Evolutionary conservation across 441 rosid genomes (phyloP).

Genomic region (Syzygium syzygioides): DNA sequence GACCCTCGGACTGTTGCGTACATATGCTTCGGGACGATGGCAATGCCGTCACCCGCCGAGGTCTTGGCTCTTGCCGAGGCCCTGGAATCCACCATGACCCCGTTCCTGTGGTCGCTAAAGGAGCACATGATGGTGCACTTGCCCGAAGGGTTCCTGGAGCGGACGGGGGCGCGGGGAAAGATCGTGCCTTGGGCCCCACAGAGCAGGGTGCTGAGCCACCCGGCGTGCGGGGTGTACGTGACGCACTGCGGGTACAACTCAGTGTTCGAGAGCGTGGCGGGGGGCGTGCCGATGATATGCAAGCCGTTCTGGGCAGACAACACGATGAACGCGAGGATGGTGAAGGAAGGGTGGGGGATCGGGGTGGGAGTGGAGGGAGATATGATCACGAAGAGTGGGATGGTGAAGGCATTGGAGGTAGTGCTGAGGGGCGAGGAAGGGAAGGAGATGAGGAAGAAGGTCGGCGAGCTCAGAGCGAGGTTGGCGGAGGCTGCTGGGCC

Average conservation of each 20-base stretch:
- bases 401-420: background rate
- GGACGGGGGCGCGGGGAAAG: background rate
- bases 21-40: background rate
- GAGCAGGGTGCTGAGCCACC: background rate
- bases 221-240: background rate
- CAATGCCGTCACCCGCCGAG: background rate
- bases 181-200: background rate
- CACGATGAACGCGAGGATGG: background rate
- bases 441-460: background rate
- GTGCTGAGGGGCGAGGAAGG: background rate
- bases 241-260: background rate
- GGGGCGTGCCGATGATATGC: background rate
- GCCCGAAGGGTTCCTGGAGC: background rate
- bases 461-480: background rate
- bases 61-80: background rate
- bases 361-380: background rate
- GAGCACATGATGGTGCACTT: background rate
- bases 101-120: slow-evolving; percentile 1
- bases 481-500: background rate
- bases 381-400: background rate
- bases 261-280: background rate
- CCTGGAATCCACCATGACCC: background rate
- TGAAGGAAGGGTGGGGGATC: background rate
- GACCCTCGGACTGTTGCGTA: background rate
- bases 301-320: background rate